phyloP scores from a whole-genome alignment of 208 protist genomes.

The Leptomonas pyrrhocoris region DNA sequence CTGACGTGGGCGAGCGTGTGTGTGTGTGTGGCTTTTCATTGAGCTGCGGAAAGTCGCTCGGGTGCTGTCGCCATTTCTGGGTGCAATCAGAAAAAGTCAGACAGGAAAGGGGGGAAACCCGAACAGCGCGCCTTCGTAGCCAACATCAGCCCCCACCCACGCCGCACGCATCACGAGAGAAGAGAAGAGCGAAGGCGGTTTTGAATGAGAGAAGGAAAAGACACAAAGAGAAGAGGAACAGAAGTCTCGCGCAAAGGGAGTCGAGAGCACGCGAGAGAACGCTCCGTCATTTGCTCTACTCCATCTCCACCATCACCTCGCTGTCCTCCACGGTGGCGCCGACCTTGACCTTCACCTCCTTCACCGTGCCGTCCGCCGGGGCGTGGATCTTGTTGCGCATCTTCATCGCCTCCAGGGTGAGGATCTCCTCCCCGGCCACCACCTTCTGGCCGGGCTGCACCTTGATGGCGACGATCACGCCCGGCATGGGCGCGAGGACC shows the following conservation, averaged over 20 bases:
- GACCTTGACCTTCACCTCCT: conserved; percentile 37
- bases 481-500: conserved; percentile 91
- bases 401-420: conserved; percentile 97
- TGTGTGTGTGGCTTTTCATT: no score
- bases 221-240: not conserved
- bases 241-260: not conserved
- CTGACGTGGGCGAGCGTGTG: no score
- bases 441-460: conserved; percentile 84
- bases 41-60: no score
- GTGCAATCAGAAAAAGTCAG: conserved; percentile 2
- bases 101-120: not conserved
- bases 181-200: no score
- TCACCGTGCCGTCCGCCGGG: conserved; percentile 42
- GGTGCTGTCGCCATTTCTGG: not conserved
- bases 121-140: no score
- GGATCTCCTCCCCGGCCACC: conserved; percentile 78
- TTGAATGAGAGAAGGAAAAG: not conserved
- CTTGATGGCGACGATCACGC: conserved; percentile 88
- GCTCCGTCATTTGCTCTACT: conserved; percentile 26
- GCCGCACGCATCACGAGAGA: not conserved
- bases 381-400: conserved; percentile 90
- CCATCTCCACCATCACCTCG: conserved; percentile 41
- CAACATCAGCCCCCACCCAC: not conserved
- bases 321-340: conserved; percentile 33
- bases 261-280: not conserved